These are phyloP conservation scores for Tilletia caries DNA, from an alignment of 1,284 basidiomycete genomes.

Conservation along the genomic window DNA sequence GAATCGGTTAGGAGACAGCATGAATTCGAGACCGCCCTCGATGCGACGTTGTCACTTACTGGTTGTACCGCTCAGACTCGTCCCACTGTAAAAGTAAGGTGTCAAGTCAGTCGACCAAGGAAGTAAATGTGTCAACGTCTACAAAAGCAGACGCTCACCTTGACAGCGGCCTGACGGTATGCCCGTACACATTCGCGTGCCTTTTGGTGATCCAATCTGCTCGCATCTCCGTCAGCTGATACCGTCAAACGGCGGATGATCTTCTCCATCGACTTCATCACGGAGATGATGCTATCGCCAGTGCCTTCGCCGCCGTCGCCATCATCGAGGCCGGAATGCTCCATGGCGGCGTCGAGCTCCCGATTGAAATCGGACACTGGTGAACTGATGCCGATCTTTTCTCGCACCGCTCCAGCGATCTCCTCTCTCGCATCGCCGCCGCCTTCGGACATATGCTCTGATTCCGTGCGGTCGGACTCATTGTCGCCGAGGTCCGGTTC, in stretches of 20 bases:
- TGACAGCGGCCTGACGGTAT: neutral
- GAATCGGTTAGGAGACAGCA: neutral
- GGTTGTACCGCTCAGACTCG: conserved; percentile 1
- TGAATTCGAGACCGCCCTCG: neutral
- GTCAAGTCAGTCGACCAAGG: neutral
- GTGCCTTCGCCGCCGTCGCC: neutral
- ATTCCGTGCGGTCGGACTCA: too few species aligned
- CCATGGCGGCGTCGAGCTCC: neutral
- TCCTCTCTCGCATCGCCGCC: too few species aligned
- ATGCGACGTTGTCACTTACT: neutral
- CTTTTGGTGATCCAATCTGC: neutral
- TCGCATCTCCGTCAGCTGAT: neutral
- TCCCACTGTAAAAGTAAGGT: neutral
- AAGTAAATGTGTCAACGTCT: neutral
- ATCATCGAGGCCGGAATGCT: neutral
- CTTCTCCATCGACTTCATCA: neutral
- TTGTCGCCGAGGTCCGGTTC: too few species aligned
- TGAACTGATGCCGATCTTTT: too few species aligned
- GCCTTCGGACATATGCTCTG: too few species aligned
- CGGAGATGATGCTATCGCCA: neutral
- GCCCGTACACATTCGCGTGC: neutral
- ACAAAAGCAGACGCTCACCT: neutral
- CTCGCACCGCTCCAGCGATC: too few species aligned
- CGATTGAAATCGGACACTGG: neutral
- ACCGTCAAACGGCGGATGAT: neutral